phyloP scores from a whole-genome alignment of 2,329 filamentous ascomycete genomes.

The Fusarium subtropicale region DNA sequence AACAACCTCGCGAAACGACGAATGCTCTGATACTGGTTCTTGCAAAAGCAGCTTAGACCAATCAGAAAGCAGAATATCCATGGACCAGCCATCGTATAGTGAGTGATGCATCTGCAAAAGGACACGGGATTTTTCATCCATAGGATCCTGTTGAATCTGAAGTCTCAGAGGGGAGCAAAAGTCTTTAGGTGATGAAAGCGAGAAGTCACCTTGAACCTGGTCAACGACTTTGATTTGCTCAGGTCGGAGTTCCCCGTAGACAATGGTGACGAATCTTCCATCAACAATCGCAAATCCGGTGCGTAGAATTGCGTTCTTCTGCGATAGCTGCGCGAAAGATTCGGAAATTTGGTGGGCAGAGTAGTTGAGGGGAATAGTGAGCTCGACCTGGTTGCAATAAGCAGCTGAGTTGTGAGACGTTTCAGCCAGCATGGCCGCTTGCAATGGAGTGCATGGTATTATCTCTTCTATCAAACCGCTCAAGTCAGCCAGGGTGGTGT shows the following conservation, averaged over 20 bases:
- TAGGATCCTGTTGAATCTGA: constrained; percentile 58
- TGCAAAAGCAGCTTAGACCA: constrained; percentile 63
- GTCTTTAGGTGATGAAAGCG: constrained; percentile 53
- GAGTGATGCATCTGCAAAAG: constrained; percentile 80
- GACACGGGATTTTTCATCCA: constrained; percentile 43
- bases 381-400: constrained; percentile 83
- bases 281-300: constrained; percentile 75
- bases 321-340: constrained; percentile 63
- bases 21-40: constrained; percentile 53
- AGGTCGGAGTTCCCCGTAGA: constrained; percentile 66
- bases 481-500: constrained; percentile 30
- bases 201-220: constrained; percentile 54
- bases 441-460: constrained; percentile 77
- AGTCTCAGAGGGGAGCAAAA: constrained; percentile 70
- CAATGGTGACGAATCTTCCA: constrained; percentile 56
- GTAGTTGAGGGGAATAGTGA: constrained; percentile 63
- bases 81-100: constrained; percentile 93
- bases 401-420: constrained; percentile 68
- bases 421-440: constrained; percentile 84
- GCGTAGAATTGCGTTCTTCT: constrained; percentile 74
- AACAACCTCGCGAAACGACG: constrained; percentile 71
- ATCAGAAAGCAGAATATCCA: constrained; percentile 79
- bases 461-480: constrained; percentile 55
- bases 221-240: constrained; percentile 58
- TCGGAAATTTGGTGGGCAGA: constrained; percentile 55